Percentiles rank a stretch among this genome's conserved stretches.
Conservation (phyloP, 805 yeast species). For the Lachancea nothofagi region DNA sequence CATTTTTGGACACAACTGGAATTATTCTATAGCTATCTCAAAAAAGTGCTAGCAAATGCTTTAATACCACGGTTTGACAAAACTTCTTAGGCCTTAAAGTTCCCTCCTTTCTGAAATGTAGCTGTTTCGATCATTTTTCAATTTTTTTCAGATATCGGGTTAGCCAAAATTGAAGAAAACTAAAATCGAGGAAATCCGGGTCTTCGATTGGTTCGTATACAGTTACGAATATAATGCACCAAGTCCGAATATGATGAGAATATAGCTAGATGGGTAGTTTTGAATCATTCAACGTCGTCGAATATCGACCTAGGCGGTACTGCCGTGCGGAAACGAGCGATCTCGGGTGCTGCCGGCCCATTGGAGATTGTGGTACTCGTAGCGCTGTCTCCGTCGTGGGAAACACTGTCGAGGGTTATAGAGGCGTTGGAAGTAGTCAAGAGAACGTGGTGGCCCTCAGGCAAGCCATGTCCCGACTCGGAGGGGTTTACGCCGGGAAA, state of each 20-base stretch:
- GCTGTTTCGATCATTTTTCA: background rate
- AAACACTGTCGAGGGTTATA: constrained; percentile 22
- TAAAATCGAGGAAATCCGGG: constrained; percentile 6
- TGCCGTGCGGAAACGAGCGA: constrained; percentile 28
- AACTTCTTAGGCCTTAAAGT: no score
- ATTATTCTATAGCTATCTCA: no score
- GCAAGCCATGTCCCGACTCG: background rate
- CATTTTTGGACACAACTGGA: no score
- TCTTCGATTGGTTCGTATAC: constrained; percentile 8
- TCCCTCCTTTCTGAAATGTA: no score
- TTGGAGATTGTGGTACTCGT: background rate
- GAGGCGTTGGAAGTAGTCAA: constrained; percentile 18
- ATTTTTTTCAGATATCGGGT: constrained; percentile 3
- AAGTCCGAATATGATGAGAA: background rate
- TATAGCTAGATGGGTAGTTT: no score
- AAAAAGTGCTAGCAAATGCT: no score
- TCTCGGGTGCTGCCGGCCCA: background rate
- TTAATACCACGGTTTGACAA: no score
- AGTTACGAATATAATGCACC: background rate
- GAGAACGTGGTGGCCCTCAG: constrained; percentile 6
- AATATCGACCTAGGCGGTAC: constrained; percentile 38
- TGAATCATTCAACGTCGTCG: constrained; percentile 29
- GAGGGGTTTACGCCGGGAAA: background rate
- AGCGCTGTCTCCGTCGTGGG: background rate
- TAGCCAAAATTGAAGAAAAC: background rate